Base-by-base conservation (phyloP, 2,329 filamentous ascomycete genomes). In the Alternaria tenuissima region DNA sequence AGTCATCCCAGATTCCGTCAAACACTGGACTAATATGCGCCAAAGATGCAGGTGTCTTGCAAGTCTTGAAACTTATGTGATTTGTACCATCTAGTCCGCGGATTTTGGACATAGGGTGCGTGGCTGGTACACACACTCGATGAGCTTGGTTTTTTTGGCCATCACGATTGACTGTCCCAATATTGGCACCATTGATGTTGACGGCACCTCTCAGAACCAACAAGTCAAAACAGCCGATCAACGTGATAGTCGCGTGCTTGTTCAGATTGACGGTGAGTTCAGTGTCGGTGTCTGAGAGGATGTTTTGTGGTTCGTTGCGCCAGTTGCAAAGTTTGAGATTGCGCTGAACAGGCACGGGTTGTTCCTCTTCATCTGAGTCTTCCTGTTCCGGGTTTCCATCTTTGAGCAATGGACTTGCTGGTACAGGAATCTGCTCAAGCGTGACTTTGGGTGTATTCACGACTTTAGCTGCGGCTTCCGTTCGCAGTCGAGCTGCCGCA, bases 71-170 rank as follows among this genome's bases (percentile, higher is more conserved):
- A 52, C 86, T 83, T 5, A 88, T 74, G 34, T 84, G 79, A 24
- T 75, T 77, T 18, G 62, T 62, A 16, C 93, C 76, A 59, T 90
- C 85, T 1, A 91, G 73, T 14, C 73, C 78, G 26, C 75, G 73
- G 34, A 94, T 82, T 0, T 90, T 86, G 1, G 90, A 90, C 1
- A 94, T 77, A 1, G 91, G 88, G 71, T 92, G 87, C 38, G 89
- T 91, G 42, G 86, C 84, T 1, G 91, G 87, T 16, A 90, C 89
- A 74, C 87, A 87, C 16, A 92, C 82, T 81, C 86, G 88, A 65
- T 71, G 57, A n/a, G 44, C 44, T 36, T 48, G 52, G 7, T 59
- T 57, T 24, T 63, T 63, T 44, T 69, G 62, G 14, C 65, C 65
- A 36, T 62, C 54, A 39, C 54, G 65, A 47, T 65, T 65, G 0